phyloP scores from a whole-genome alignment of 495 filamentous ascomycete genomes.

The Trichoderma reesei region DNA sequence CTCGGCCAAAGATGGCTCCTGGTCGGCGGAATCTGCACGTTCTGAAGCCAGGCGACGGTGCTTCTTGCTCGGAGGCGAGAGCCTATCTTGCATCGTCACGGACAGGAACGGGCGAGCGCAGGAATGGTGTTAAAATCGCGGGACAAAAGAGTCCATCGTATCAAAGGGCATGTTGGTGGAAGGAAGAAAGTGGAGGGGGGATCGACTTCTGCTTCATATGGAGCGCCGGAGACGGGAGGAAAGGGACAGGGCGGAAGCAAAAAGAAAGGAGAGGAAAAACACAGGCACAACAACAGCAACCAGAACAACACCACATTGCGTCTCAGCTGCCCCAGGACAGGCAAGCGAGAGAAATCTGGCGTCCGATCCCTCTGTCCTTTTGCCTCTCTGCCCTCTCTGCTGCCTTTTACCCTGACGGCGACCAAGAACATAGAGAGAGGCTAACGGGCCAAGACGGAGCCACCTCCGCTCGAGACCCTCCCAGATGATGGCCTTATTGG shows the following conservation, averaged over 20 bases:
- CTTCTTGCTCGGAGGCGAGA: not conserved
- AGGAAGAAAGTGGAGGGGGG: no score
- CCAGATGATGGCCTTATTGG: not conserved
- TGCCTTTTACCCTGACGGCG: not conserved
- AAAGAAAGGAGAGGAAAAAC: no score
- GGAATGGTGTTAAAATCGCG: not conserved
- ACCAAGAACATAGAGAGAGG: not conserved
- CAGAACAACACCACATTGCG: no score
- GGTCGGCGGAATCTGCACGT: not conserved
- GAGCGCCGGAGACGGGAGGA: no score
- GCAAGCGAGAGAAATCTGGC: not conserved
- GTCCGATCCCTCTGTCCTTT: no score
- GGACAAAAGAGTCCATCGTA: not conserved
- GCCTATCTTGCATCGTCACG: not conserved
- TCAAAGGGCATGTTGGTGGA: not conserved
- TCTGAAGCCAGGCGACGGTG: not conserved
- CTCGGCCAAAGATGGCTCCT: not conserved
- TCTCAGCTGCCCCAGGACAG: no score
- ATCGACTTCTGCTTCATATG: no score
- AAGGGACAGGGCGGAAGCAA: no score
- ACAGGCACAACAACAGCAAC: no score
- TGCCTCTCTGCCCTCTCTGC: not conserved
- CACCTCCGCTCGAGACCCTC: not conserved
- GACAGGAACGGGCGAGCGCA: not conserved
- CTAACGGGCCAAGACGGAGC: not conserved